phyloP scores from a whole-genome alignment of 768 basidiomycete genomes.

The Exidia glandulosa region DNA sequence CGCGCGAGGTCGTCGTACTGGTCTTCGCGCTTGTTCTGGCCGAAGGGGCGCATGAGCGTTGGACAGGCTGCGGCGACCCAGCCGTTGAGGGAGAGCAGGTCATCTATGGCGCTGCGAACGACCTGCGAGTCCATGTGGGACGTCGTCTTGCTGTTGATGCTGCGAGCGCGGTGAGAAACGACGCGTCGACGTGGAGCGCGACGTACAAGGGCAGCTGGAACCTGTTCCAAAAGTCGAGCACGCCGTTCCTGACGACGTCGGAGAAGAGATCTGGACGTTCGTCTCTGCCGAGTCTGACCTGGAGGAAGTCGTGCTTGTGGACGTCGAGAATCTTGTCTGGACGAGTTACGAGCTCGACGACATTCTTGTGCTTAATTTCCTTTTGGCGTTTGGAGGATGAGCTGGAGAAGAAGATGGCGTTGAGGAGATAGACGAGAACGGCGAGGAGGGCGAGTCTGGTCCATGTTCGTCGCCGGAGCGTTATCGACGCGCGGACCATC shows the following conservation, averaged over 20 bases:
- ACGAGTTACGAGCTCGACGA: slow-evolving; percentile 53
- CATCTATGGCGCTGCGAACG: slow-evolving; percentile 82
- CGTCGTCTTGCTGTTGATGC: slow-evolving; percentile 75
- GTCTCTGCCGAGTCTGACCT: slow-evolving; percentile 81
- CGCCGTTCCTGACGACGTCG: slow-evolving; percentile 63
- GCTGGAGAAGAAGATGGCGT: slow-evolving; percentile 10
- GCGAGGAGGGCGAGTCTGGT: slow-evolving; percentile 11
- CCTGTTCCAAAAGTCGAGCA: slow-evolving; percentile 81
- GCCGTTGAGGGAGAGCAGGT: slow-evolving; percentile 88
- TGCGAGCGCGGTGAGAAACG: slow-evolving; percentile 15
- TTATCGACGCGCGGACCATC: slow-evolving; percentile 16
- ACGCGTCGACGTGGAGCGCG: neutral
- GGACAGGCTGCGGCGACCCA: slow-evolving; percentile 97
- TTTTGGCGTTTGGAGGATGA: slow-evolving; percentile 12
- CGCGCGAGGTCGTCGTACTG: slow-evolving; percentile 82
- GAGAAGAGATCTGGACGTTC: slow-evolving; percentile 72
- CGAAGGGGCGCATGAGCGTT: slow-evolving; percentile 88
- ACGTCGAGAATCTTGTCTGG: slow-evolving; percentile 76
- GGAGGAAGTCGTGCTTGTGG: slow-evolving; percentile 78
- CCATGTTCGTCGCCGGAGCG: slow-evolving; percentile 19
- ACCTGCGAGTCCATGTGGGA: slow-evolving; percentile 84
- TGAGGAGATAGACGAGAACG: slow-evolving; percentile 13
- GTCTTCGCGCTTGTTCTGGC: slow-evolving; percentile 75
- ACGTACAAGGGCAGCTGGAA: slow-evolving; percentile 87
- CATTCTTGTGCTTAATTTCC: slow-evolving; percentile 46